These are phyloP conservation scores for Xanthoconium purpureum DNA, from an alignment of 768 basidiomycete genomes.

Conservation along the genomic window DNA sequence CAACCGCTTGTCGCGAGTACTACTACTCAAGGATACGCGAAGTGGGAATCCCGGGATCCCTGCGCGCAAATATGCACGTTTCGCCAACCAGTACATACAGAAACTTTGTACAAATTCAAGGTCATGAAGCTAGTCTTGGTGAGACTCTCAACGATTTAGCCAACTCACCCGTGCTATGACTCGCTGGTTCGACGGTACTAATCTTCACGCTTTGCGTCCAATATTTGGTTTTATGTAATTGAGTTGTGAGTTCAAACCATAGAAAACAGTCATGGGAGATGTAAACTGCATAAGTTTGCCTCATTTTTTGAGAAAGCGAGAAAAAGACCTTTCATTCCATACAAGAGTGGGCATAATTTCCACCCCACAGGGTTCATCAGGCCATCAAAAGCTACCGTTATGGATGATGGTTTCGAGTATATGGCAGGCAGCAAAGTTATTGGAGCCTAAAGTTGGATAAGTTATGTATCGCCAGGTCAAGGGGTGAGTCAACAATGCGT, in stretches of 20 bases:
- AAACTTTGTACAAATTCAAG: too few species aligned
- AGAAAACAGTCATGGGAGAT: neutral
- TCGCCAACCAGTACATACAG: too few species aligned
- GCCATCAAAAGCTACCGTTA: neutral
- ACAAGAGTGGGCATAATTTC: neutral
- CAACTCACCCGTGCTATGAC: conserved; percentile 3
- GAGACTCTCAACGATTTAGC: neutral
- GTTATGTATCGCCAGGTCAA: neutral
- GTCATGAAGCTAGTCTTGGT: neutral
- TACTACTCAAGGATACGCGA: neutral
- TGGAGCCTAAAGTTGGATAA: neutral
- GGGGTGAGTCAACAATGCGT: conserved; percentile 1
- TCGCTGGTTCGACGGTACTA: neutral
- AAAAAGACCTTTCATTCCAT: conserved; percentile 4
- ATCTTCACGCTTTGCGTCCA: conserved; percentile 1
- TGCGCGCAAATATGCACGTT: too few species aligned
- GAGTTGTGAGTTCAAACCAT: neutral
- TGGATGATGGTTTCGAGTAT: neutral
- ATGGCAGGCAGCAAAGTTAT: neutral
- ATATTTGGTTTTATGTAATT: neutral
- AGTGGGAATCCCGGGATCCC: too few species aligned
- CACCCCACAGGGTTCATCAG: neutral
- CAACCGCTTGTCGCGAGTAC: too few species aligned
- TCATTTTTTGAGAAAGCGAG: conserved; percentile 2
- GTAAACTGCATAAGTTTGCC: conserved; percentile 2